Percentiles rank a stretch among this genome's conserved stretches.
These are phyloP conservation scores for Moesziomyces sp. DNA, from an alignment of 1,284 basidiomycete genomes.

Conservation along the genomic window DNA sequence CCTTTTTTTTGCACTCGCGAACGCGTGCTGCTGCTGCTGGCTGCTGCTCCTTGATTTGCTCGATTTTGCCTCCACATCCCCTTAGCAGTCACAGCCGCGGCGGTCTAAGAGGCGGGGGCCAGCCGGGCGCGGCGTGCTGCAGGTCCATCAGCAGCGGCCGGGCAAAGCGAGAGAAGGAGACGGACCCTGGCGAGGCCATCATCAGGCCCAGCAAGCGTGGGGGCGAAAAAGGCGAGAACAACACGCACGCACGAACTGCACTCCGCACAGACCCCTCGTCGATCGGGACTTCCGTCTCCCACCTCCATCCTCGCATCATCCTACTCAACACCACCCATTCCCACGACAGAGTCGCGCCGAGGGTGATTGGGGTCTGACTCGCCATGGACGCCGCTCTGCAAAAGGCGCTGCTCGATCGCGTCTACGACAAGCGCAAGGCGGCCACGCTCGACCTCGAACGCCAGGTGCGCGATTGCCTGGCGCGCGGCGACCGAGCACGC, in stretches of 20 bases:
- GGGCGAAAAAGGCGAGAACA: background rate
- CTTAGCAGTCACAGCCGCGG: no score
- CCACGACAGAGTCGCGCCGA: background rate
- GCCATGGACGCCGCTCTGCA: conserved; percentile 58
- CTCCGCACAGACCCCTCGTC: background rate
- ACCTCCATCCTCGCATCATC: no score
- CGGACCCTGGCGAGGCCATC: no score
- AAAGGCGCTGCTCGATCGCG: conserved; percentile 66
- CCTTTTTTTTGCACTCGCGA: no score
- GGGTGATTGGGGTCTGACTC: background rate
- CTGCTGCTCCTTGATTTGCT: no score
- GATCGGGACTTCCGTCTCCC: background rate
- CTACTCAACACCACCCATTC: background rate
- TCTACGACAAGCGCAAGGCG: conserved; percentile 92
- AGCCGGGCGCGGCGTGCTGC: no score
- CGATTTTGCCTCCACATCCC: no score
- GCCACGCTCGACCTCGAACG: conserved; percentile 96
- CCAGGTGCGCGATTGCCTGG: conserved; percentile 88
- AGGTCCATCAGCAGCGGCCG: no score
- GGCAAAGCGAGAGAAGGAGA: no score
- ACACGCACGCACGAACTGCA: background rate
- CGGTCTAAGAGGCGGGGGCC: background rate
- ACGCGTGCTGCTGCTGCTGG: no score
- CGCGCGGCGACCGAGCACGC: conserved; percentile 80
- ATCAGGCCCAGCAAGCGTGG: background rate